A percentile compares a stretch with the other conserved stretches of the same genome.
Evolutionary conservation across 371 early-diverging fungal genomes (phyloP).

Genomic region (Cladochytrium tenue): DNA sequence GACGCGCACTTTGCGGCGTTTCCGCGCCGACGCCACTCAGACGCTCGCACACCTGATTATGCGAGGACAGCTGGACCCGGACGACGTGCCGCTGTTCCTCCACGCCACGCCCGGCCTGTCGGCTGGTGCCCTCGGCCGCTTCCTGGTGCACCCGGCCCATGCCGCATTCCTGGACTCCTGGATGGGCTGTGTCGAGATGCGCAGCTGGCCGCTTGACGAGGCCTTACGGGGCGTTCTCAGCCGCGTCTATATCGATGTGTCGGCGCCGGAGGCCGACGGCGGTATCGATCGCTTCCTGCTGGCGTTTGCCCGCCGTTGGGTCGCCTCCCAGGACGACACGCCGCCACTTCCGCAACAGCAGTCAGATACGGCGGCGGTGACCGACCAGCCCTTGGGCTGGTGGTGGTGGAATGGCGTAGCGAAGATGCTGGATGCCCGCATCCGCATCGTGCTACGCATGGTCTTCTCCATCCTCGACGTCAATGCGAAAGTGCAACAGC

Average conservation of each 20-base stretch:
- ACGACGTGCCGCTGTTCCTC: constrained; percentile 48
- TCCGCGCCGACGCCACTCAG: constrained; percentile 68
- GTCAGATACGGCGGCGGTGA: neutral
- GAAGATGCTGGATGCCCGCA: neutral
- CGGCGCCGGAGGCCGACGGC: constrained; percentile 65
- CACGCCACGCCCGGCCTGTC: constrained; percentile 78
- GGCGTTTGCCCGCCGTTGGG: constrained; percentile 74
- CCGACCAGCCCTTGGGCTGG: neutral
- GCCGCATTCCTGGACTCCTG: constrained; percentile 71
- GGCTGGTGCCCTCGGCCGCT: constrained; percentile 74
- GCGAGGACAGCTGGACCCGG: constrained; percentile 50
- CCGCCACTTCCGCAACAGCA: neutral
- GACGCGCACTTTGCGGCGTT: constrained; percentile 48
- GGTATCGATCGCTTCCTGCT: constrained; percentile 76
- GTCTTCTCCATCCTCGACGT: neutral
- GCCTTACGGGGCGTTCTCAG: constrained; percentile 74
- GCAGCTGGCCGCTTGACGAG: constrained; percentile 70
- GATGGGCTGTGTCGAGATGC: constrained; percentile 71
- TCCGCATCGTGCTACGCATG: neutral
- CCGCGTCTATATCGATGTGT: constrained; percentile 59
- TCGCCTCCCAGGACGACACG: neutral
- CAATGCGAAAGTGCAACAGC: neutral
- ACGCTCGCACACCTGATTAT: constrained; percentile 73
- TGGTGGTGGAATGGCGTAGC: neutral
- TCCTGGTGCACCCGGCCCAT: constrained; percentile 63